Evolutionary conservation across 805 yeast genomes (phyloP).

Genomic region (Blastobotrys mokoenaii): DNA sequence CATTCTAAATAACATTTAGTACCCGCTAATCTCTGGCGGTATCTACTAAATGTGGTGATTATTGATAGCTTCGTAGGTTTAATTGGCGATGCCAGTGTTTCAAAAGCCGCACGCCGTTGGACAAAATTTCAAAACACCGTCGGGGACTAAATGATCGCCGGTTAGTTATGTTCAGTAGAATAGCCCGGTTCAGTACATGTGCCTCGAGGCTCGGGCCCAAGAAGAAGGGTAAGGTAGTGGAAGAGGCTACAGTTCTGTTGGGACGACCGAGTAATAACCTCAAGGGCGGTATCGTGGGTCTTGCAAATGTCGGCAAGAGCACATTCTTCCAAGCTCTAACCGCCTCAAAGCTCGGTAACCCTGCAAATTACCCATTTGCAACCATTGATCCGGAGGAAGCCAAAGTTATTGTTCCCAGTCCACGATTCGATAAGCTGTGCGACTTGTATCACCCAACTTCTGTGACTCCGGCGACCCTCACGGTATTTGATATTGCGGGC

Average conservation of each 20-base stretch:
- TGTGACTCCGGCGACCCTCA: slow-evolving; percentile 47
- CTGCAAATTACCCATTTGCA: slow-evolving; percentile 67
- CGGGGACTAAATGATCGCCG: background rate
- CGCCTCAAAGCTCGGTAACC: slow-evolving; percentile 50
- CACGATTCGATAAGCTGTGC: slow-evolving; percentile 40
- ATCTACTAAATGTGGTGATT: too few species aligned
- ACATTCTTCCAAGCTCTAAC: slow-evolving; percentile 56
- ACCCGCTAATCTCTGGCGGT: too few species aligned
- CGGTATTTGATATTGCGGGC: slow-evolving; percentile 64
- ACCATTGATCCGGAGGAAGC: slow-evolving; percentile 70
- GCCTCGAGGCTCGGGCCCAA: background rate
- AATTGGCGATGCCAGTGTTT: background rate
- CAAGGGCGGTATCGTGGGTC: slow-evolving; percentile 48
- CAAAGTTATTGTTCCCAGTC: slow-evolving; percentile 43
- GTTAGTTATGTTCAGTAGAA: too few species aligned
- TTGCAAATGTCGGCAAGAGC: slow-evolving; percentile 61
- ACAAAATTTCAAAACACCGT: background rate
- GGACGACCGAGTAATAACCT: slow-evolving; percentile 61
- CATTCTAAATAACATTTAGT: too few species aligned
- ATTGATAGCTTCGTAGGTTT: background rate
- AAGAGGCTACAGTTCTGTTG: slow-evolving; percentile 33
- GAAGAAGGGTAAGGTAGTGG: slow-evolving; percentile 1
- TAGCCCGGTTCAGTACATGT: slow-evolving; percentile 1
- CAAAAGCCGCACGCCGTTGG: background rate
- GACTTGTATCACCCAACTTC: slow-evolving; percentile 39